Evolutionary conservation across 495 filamentous ascomycete genomes (phyloP), one percentile per base, ranked within the genome.

Genomic region (Lasiosphaeria hispida): DNA sequence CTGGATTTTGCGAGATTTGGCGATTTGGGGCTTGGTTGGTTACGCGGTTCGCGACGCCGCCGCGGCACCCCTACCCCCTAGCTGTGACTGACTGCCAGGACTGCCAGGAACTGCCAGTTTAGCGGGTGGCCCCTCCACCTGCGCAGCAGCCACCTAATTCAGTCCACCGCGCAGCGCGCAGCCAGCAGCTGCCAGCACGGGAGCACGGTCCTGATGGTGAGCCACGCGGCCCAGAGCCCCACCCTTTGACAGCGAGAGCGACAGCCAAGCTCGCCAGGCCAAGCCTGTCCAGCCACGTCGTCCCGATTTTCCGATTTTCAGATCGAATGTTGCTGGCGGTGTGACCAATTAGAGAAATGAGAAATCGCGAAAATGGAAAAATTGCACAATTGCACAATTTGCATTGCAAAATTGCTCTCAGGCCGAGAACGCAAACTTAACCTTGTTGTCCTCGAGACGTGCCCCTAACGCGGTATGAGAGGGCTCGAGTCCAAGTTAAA

Each of bases 1-100:
- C 40, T 40, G 58, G 51, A 49, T 48, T 64, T 70, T 55, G 69
- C 65, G 65, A 70, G 63, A 66, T 57, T 66, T 66, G 58, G 61
- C 54, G 61, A 59, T 60, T 64, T 63, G 57, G 43, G 36, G 48
- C 44, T 49, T 56, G 56, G 60, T 63, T 63, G 61, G 61, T 66
- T 68, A 69, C 67, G 69, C 68, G 67, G 65, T 68, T 63, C 65
- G 69, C 69, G 67, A 67, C 68, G 60, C 63, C 62, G 63, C 61
- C 51, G 60, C 68, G 63, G 59, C 59, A 55, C 65, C 62, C 61
- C 62, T 42, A 48, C 35, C 37, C 37, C 39, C 40, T 49, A 38
- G 55, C 48, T 59, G 60, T 39, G 41, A 39, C 53, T 58, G 60
- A 63, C 62, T 44, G 58, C 59, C 65, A 38, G 45, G 53, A 57